phyloP scores from a whole-genome alignment of 805 yeast species.

The Hanseniaspora osmophila region DNA sequence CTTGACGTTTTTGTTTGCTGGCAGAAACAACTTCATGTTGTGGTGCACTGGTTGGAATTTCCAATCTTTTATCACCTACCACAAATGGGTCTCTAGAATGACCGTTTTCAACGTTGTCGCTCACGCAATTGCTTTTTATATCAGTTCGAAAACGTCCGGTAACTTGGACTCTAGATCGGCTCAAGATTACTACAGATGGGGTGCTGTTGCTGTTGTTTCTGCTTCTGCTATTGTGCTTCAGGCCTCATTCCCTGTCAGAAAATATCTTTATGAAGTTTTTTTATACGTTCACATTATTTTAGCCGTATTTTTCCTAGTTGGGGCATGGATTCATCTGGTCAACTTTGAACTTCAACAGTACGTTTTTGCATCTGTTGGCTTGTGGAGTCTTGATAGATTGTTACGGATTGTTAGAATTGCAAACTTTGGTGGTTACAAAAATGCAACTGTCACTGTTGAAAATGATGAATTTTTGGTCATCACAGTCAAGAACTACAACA shows the following conservation, averaged over 20 bases:
- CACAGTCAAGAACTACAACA: constrained; percentile 3
- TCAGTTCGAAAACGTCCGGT: not conserved
- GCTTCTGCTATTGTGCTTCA: constrained; percentile 28
- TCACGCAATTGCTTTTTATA: constrained; percentile 7
- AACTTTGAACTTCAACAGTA: constrained; percentile 35
- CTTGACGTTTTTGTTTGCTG: constrained; percentile 44
- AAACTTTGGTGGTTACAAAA: constrained; percentile 5
- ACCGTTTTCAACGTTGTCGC: constrained; percentile 12
- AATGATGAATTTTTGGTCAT: constrained; percentile 6
- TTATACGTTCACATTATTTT: constrained; percentile 28
- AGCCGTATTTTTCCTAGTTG: constrained; percentile 29
- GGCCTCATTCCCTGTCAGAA: constrained; percentile 28
- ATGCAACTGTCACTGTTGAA: not conserved
- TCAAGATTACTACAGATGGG: constrained; percentile 29
- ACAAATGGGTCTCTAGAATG: constrained; percentile 45
- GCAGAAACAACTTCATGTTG: constrained; percentile 52
- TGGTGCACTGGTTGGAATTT: constrained; percentile 46
- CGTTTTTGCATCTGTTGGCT: constrained; percentile 35
- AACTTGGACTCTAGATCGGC: constrained; percentile 17
- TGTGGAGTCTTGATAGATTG: constrained; percentile 58
- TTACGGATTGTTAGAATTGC: constrained; percentile 37
- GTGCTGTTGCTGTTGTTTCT: constrained; percentile 11
- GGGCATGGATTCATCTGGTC: constrained; percentile 29
- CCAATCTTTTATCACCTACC: constrained; percentile 46
- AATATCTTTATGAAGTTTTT: constrained; percentile 32